Evolutionary conservation across 1,284 basidiomycete species (phyloP).

Genomic region (Amylostereum chailletii): DNA sequence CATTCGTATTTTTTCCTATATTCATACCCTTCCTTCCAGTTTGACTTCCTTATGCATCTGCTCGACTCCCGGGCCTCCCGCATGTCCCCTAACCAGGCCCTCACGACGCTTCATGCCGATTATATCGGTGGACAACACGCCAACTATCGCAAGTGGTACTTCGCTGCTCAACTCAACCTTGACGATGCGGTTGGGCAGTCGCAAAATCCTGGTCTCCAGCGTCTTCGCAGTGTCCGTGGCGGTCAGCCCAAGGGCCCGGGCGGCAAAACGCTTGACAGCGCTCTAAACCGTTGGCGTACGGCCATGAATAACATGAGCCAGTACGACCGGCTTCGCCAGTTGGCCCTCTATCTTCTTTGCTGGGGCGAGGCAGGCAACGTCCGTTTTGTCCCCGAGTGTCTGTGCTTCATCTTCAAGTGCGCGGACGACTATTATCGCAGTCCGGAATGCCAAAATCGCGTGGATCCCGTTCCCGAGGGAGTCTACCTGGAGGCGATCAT

Average conservation of each 20-base stretch:
- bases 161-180: constrained; percentile 97
- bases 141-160: constrained; percentile 99
- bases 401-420: constrained; percentile 99
- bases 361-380: constrained; percentile 99
- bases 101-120: constrained; percentile 93
- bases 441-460: constrained; percentile 92
- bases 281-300: constrained; percentile 90
- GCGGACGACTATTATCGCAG: constrained; percentile 99
- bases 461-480: constrained; percentile 93
- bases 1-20: not conserved
- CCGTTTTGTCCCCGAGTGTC: constrained; percentile 91
- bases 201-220: constrained; percentile 88
- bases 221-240: constrained; percentile 78
- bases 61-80: constrained; percentile 96
- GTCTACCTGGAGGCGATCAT: constrained; percentile 89
- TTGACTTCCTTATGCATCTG: constrained; percentile 97
- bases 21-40: constrained; percentile 35
- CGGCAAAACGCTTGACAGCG: constrained; percentile 87
- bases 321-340: constrained; percentile 94
- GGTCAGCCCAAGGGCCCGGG: constrained; percentile 45
- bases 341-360: constrained; percentile 92
- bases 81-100: constrained; percentile 96
- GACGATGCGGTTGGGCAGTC: constrained; percentile 97
- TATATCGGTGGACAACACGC: constrained; percentile 98
- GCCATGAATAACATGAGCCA: constrained; percentile 99